Conservation (phyloP, 2,329 filamentous ascomycete genomes). For the Fusarium verticillioides region DNA sequence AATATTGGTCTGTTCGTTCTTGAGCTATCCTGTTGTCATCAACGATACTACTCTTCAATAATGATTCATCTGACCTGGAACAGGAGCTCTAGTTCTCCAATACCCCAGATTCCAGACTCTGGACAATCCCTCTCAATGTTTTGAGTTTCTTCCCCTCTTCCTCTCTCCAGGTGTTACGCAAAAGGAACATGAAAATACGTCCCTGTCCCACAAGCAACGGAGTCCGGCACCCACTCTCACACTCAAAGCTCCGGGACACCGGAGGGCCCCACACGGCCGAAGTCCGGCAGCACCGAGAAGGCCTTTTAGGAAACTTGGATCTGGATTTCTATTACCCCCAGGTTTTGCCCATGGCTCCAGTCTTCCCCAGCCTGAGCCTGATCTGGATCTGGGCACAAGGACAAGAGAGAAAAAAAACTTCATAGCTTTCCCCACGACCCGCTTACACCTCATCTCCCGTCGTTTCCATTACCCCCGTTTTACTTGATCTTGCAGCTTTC, state of each 20-base stretch:
- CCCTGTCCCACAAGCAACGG: slow-evolving; percentile 30
- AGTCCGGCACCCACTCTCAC: slow-evolving; percentile 31
- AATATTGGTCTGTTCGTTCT: slow-evolving; percentile 16
- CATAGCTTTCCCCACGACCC: slow-evolving; percentile 33
- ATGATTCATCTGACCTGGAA: slow-evolving; percentile 4
- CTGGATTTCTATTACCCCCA: slow-evolving; percentile 52
- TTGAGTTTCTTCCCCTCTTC: slow-evolving; percentile 1
- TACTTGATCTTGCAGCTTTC: slow-evolving; percentile 52
- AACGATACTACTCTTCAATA: slow-evolving; percentile 1
- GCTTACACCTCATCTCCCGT: slow-evolving; percentile 26
- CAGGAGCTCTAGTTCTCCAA: slow-evolving; percentile 15
- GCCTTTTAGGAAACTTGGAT: slow-evolving; percentile 30
- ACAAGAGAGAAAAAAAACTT: slow-evolving; percentile 24
- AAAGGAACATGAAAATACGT: slow-evolving; percentile 1
- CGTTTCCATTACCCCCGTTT: slow-evolving; percentile 50
- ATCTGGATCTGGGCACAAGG: slow-evolving; percentile 19
- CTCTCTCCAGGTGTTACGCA: slow-evolving; percentile 1
- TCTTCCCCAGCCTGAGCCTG: slow-evolving; percentile 32
- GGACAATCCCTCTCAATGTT: slow-evolving; percentile 5
- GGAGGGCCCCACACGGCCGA: slow-evolving; percentile 42
- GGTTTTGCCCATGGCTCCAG: slow-evolving; percentile 41
- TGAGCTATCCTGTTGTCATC: neutral
- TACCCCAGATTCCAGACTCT: slow-evolving; percentile 31
- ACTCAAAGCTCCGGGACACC: slow-evolving; percentile 23
- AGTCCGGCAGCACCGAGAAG: slow-evolving; percentile 39